phyloP scores from a whole-genome alignment of 441 rosid genomes.

The Euphorbia celastroides region DNA sequence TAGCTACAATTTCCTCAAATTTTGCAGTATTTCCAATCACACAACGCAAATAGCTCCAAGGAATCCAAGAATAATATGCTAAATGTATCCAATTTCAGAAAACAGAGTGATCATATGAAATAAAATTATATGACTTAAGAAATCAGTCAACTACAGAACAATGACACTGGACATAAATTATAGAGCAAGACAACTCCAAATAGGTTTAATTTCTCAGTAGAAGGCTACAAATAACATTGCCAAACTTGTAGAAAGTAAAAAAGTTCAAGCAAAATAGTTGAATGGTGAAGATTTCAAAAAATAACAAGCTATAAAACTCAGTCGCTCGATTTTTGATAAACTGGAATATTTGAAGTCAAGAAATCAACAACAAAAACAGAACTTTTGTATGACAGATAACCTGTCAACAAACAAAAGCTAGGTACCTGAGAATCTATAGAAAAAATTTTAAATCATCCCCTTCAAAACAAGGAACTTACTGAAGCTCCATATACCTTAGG shows the following conservation, averaged over 20 bases:
- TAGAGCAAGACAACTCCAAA: neutral
- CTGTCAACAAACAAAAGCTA: neutral
- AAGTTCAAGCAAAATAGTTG: neutral
- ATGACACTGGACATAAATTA: neutral
- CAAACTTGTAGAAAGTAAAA: neutral
- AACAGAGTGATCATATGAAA: neutral
- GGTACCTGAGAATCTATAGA: neutral
- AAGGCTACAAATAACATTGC: neutral
- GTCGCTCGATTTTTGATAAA: neutral
- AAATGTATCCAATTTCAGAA: neutral
- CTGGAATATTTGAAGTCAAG: neutral
- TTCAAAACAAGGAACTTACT: neutral
- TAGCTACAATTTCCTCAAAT: neutral
- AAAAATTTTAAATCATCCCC: neutral
- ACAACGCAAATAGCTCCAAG: neutral
- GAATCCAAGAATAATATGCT: neutral
- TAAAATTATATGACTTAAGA: neutral
- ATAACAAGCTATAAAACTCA: neutral
- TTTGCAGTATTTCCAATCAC: neutral
- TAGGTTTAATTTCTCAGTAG: neutral
- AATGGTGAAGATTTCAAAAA: neutral
- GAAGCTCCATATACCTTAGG: slow-evolving; percentile 52
- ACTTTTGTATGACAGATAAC: neutral
- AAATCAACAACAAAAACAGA: neutral
- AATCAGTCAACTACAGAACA: neutral